Base-by-base conservation (phyloP, 176 grass and related monocot species). In the Eragrostis curvula region DNA sequence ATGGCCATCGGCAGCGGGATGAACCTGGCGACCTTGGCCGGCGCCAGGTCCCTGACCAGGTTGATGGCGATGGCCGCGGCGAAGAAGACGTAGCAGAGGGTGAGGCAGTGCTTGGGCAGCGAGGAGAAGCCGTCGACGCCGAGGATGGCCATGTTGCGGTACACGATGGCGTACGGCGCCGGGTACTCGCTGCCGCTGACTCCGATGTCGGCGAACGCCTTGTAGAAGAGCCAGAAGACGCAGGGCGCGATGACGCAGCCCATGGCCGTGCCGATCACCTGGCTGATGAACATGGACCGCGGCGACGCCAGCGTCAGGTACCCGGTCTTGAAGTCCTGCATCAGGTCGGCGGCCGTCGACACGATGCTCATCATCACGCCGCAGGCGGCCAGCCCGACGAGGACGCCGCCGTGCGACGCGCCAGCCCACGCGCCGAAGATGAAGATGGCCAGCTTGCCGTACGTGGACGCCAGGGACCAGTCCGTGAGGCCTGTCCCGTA, bases 351-450 rank as follows among this genome's bases (percentile, higher is more conserved):
- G 58, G 58, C 58, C 11, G 23, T 61, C 24, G 58, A 27, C 58
- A 90, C 87, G 30, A 96, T 92, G 85, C 40, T 92, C 93, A 96
- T 90, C 90, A 96, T 96, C 51, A 90, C 90, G 73, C 93, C 90
- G 10, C 90, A 96, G 44, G 93, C 85, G 45, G 93, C 88, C 0
- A 96, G 70, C 21, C 85, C 88, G 0, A 80, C 90, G 7, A 96
- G 43, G 50, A 96, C 93, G 0, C 93, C 90, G 14, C 88, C 79
- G 64, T 96, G 77, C 16, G 84, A 89, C 46, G 87, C 66, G n/a
- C 90, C 90, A 27, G 90, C 93, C 90, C 93, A 92, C 1, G 83
- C 79, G 61, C 93, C 82, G 10, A 92, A 81, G 24, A 75, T 68
- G 73, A 96, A 92, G 51, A 96, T 96, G 16, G 71, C 89, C 77